Percentiles rank a stretch among this genome's conserved stretches.
phyloP scores from a whole-genome alignment of 352 stramenopile species.

The Phytophthora uliginosa region DNA sequence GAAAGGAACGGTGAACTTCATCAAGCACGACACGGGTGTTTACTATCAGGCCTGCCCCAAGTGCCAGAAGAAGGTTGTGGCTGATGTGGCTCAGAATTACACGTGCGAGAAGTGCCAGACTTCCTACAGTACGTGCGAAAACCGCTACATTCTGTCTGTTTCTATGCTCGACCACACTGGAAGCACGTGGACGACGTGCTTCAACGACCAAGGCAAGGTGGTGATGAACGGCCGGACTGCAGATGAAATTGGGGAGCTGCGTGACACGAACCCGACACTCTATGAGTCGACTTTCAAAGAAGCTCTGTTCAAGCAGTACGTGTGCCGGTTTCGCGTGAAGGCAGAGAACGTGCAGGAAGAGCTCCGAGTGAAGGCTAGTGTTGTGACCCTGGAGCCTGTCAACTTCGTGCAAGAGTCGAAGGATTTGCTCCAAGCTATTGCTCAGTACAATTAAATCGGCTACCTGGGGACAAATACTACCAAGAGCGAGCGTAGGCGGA shows the following conservation, averaged over 20 bases:
- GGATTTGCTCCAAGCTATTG: conserved; percentile 95
- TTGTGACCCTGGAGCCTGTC: conserved; percentile 93
- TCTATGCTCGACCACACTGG: conserved; percentile 95
- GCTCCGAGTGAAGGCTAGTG: conserved; percentile 93
- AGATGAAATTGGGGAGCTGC: conserved; percentile 93
- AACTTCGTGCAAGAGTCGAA: conserved; percentile 95
- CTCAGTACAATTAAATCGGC: conserved; percentile 78
- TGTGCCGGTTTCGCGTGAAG: conserved; percentile 94
- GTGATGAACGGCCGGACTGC: conserved; percentile 93
- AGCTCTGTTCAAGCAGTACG: conserved; percentile 92
- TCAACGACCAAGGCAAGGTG: conserved; percentile 97
- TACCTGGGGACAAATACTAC: conserved; percentile 2
- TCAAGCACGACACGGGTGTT: conserved; percentile 95
- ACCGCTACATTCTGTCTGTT: conserved; percentile 97
- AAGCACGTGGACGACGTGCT: conserved; percentile 96
- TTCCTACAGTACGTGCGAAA: conserved; percentile 94
- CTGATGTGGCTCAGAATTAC: conserved; percentile 96
- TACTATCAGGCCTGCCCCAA: conserved; percentile 92
- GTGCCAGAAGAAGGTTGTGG: conserved; percentile 94
- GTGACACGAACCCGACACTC: conserved; percentile 84
- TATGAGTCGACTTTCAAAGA: conserved; percentile 97
- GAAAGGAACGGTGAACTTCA: conserved; percentile 97
- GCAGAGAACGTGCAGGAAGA: conserved; percentile 98
- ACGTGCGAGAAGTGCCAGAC: conserved; percentile 98
- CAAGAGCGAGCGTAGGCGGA: conserved; percentile 9